Base-by-base conservation (phyloP, 139 green algal species). In the Pleodorina starrii region DNA sequence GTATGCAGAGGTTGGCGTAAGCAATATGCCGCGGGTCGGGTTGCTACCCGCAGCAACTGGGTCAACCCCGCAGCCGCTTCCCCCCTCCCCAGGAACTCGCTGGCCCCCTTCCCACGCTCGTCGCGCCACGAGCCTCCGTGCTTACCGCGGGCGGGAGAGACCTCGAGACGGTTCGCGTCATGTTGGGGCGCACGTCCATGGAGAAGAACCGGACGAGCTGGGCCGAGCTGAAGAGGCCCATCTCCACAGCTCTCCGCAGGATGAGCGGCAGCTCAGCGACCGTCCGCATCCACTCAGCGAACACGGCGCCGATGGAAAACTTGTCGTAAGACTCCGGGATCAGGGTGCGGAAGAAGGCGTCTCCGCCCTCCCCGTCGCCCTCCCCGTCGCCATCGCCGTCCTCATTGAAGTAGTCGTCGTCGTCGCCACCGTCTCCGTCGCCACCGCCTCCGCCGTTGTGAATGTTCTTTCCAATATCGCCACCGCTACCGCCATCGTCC, bases 201-300 rank as follows among this genome's bases (percentile, higher is more conserved):
- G 94, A 94, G 71, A 99, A 93, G 90, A 99, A 99, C 66, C 98
- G 94, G 29, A 98, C 94, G 2, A 99, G 92, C 91, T 99, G 96
- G 0, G 96, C 96, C 2, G 94, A 97, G 89, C 94, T 98, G 90
- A 99, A 97, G 57, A 99, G 91, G 27, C 97, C 97, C 97, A 99
- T 98, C 86, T 98, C 92, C 25, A 98, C 96, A 5, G 97, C 95
- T 54, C 97, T 97, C 14, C 97, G 92, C 25, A 99, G 90, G 74
- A 98, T 98, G 59, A 93, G 69, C 6, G 98, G 98, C 84, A 99
- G 91, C 84, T 97, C 94, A 9, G 88, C 90, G 12, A 99, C 88
- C 21, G 97, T 98, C 16, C 95, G 94, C 91, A 95, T 98, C 97
- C 97, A 99, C 71, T 94, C 91, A 0, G 88, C 84, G n/a, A 94